These are phyloP conservation scores for Rosa rugosa DNA, from an alignment of 306 rosid species.

Conservation along the genomic window DNA sequence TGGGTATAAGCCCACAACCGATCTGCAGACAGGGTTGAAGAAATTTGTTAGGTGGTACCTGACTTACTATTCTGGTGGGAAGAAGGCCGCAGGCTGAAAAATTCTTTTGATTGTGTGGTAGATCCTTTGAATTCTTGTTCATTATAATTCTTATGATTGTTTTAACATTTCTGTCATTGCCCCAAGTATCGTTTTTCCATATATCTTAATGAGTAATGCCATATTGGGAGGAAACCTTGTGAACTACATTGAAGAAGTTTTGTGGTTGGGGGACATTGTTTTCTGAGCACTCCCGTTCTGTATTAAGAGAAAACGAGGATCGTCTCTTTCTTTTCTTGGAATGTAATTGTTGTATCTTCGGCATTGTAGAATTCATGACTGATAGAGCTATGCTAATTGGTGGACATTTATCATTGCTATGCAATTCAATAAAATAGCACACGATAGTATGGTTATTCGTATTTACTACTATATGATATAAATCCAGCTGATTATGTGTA, in stretches of 20 bases:
- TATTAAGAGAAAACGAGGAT: slow-evolving; percentile 50
- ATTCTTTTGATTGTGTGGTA: slow-evolving; percentile 47
- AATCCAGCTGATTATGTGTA: slow-evolving; percentile 32
- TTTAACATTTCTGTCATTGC: slow-evolving; percentile 50
- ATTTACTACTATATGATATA: slow-evolving; percentile 31
- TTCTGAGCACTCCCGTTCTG: slow-evolving; percentile 50
- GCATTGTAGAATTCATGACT: slow-evolving; percentile 63
- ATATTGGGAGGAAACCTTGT: slow-evolving; percentile 52
- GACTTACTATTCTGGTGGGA: slow-evolving; percentile 71
- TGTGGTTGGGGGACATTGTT: slow-evolving; percentile 50
- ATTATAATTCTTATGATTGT: slow-evolving; percentile 77
- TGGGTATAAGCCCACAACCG: slow-evolving; percentile 83
- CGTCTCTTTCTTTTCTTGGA: slow-evolving; percentile 47
- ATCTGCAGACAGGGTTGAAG: slow-evolving; percentile 88
- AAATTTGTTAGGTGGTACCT: slow-evolving; percentile 93
- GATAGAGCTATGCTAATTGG: slow-evolving; percentile 78
- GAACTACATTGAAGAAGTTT: slow-evolving; percentile 59
- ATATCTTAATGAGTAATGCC: slow-evolving; percentile 49
- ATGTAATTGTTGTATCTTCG: slow-evolving; percentile 76
- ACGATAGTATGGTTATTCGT: slow-evolving; percentile 44
- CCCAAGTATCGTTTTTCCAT: slow-evolving; percentile 46
- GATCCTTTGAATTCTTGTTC: slow-evolving; percentile 61
- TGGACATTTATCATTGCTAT: slow-evolving; percentile 67
- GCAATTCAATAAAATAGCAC: slow-evolving; percentile 72
- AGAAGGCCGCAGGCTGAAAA: slow-evolving; percentile 65